Conservation (phyloP, 2,329 filamentous ascomycete species). For the Aureobasidium subglaciale region DNA sequence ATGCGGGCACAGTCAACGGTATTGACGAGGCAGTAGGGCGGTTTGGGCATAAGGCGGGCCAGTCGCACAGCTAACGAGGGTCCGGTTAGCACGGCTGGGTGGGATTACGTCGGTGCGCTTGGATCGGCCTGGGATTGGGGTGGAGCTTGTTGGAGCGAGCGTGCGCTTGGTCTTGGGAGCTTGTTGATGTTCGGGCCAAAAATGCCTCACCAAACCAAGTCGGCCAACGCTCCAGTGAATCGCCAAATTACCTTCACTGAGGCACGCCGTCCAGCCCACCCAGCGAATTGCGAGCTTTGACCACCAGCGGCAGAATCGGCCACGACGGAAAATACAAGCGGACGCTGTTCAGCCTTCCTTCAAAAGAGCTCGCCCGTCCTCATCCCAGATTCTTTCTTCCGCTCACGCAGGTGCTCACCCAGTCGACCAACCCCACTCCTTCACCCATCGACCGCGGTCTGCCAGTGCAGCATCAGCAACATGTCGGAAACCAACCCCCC, state of each 20-base stretch:
- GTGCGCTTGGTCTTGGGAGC: conserved; percentile 5
- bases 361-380: conserved; percentile 14
- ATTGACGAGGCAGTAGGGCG: not conserved
- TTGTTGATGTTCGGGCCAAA: conserved; percentile 10
- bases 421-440: conserved; percentile 12
- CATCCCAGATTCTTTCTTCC: conserved; percentile 12
- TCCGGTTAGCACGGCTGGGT: conserved; percentile 15
- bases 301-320: conserved; percentile 15
- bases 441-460: conserved; percentile 9
- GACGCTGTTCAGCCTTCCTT: conserved; percentile 9
- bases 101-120: conserved; percentile 16
- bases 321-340: conserved; percentile 13
- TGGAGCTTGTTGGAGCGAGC: conserved; percentile 16
- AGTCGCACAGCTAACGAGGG: conserved; percentile 13
- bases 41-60: not conserved
- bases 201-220: conserved; percentile 17
- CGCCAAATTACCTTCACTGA: conserved; percentile 15
- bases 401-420: conserved; percentile 15
- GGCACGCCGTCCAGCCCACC: conserved; percentile 14
- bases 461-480: conserved; percentile 18
- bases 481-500: conserved; percentile 28
- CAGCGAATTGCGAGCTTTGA: conserved; percentile 15
- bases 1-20: not conserved
- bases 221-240: conserved; percentile 3
- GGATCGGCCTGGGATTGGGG: conserved; percentile 15